A percentile compares a stretch with the other conserved stretches of the same genome.
Evolutionary conservation across 2,329 filamentous ascomycete genomes (phyloP).

Genomic region (Curvularia eragrostidis): DNA sequence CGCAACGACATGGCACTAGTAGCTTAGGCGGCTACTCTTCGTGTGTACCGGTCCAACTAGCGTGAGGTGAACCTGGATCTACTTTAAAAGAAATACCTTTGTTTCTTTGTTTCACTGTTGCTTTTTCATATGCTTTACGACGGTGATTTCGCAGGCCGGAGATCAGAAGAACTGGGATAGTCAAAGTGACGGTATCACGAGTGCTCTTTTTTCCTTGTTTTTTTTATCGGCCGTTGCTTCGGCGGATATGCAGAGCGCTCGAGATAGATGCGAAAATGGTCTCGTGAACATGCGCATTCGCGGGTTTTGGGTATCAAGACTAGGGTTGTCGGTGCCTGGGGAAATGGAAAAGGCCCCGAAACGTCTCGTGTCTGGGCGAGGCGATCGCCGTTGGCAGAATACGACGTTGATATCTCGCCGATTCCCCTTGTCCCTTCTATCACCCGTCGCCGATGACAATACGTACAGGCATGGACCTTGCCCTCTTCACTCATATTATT

Average conservation of each 20-base stretch:
- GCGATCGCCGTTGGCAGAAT: background rate
- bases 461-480: background rate
- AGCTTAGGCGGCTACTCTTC: background rate
- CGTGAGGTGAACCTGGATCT: background rate
- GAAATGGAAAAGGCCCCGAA: background rate
- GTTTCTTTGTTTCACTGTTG: background rate
- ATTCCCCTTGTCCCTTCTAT: background rate
- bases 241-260: background rate
- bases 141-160: background rate
- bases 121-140: background rate
- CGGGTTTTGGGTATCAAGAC: background rate
- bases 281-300: background rate
- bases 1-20: background rate
- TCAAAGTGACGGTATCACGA: background rate
- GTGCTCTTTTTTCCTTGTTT: background rate
- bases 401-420: background rate
- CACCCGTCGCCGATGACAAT: background rate
- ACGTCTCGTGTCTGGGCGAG: background rate
- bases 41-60: background rate
- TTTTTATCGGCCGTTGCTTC: background rate
- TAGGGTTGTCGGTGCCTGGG: background rate
- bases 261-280: background rate
- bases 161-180: background rate
- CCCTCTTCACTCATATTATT: background rate
- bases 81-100: background rate